Percentiles rank a stretch among this genome's conserved stretches.
These are phyloP conservation scores for Boletellus ananas DNA, from an alignment of 768 basidiomycete genomes.

Conservation along the genomic window DNA sequence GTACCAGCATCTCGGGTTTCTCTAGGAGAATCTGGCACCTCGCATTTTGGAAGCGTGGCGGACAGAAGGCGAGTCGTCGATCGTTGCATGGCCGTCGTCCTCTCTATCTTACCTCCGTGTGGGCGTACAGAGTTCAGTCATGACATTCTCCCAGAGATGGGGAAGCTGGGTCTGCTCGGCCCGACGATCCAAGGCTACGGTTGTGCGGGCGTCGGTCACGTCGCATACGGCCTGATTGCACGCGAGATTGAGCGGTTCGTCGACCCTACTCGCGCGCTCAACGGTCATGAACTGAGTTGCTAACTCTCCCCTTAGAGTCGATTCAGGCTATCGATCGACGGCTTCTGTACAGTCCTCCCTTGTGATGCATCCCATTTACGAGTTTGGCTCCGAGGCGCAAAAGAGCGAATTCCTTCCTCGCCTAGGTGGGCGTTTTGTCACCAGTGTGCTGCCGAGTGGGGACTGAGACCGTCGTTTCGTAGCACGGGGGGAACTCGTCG, in stretches of 20 bases:
- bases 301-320: conserved; percentile 53
- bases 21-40: conserved; percentile 77
- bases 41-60: conserved; percentile 86
- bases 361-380: conserved; percentile 91
- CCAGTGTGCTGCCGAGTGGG: neutral
- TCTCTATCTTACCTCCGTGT: neutral
- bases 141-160: conserved; percentile 84
- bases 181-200: conserved; percentile 92
- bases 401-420: conserved; percentile 88
- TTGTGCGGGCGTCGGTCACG: conserved; percentile 87
- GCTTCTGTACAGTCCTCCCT: conserved; percentile 95
- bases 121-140: conserved; percentile 63
- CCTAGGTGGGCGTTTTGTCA: conserved; percentile 48
- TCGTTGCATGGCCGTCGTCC: neutral
- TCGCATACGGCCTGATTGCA: conserved; percentile 92
- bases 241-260: conserved; percentile 86
- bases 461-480: conserved; percentile 8
- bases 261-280: neutral
- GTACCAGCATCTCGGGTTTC: neutral
- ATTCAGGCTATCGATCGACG: conserved; percentile 94
- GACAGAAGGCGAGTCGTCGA: conserved; percentile 62
- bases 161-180: conserved; percentile 83
- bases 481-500: conserved; percentile 85
- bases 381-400: conserved; percentile 86
- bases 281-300: neutral